Evolutionary conservation across 345 rosid genomes (phyloP), one percentile per base, ranked within the genome.

Genomic region (Gossypium ekmanianum): DNA sequence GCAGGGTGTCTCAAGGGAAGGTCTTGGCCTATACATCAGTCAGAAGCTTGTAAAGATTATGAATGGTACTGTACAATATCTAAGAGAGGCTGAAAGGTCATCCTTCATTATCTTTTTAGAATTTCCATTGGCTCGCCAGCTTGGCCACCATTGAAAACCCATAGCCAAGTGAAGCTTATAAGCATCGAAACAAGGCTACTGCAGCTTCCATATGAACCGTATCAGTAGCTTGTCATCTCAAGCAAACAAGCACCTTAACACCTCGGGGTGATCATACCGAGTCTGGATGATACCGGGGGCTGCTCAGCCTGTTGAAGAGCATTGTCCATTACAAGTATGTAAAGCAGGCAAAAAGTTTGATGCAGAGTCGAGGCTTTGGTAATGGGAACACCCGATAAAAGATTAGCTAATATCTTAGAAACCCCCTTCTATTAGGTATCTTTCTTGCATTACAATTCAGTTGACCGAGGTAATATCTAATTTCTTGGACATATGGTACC

Each of bases 21-120:
- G 97, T 76, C 91, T 90, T 44, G 91, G 93, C 76, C 77, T 93
- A 56, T 85, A 88, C 79, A 84, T 91, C 41, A 81, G 84, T 75
- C 90, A 88, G 83, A 91, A 88, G 83, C 89, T 93, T 41, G 92
- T 90, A 67, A 91, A 87, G 83, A 80, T 89, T 74, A 89, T 93
- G 97, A 87, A 87, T 58, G 97, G 98, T 51, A 90, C 79, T 16
- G 90, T 91, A 71, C 93, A 85, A 80, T 93, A 91, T 73, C 81
- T 91, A 17, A 81, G 98, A 82, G 98, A 87, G 75, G 88, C 90
- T 3, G 93, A 88, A 72, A 82, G 73, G 62, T 86, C 94, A 61
- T 85, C 91, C 54, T 93, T 93, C 80, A 84, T 87, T 67, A 80
- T 93, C 48, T 82, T 87, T 20, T 13, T 91, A 18, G 94, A 88